Percentiles rank a stretch among this genome's conserved stretches.
Conservation (phyloP, 805 yeast genomes). For the baker's yeast (Saccharomyces cerevisiae) region DNA sequence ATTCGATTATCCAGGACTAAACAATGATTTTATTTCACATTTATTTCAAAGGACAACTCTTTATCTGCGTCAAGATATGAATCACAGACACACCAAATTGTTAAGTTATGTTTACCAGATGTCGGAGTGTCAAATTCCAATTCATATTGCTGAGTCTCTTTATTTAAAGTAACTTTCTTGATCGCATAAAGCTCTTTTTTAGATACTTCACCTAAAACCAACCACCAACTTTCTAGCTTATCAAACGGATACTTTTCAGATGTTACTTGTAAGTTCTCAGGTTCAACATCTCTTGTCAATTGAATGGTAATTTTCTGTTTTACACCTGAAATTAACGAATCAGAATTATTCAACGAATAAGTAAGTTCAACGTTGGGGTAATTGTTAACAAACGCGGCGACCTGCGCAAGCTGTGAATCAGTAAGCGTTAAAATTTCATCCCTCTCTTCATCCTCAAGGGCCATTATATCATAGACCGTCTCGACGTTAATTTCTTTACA, state of each 20-base stretch:
- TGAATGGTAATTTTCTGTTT: conserved; percentile 40
- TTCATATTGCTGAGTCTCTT: conserved; percentile 44
- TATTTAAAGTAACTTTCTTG: conserved; percentile 49
- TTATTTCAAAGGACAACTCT: conserved; percentile 52
- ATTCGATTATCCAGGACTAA: neutral
- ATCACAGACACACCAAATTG: conserved; percentile 84
- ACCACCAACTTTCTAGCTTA: conserved; percentile 70
- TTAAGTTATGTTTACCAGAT: conserved; percentile 53
- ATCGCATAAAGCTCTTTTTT: conserved; percentile 62
- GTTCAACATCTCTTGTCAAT: conserved; percentile 68
- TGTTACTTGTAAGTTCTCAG: conserved; percentile 53
- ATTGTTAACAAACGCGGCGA: conserved; percentile 82
- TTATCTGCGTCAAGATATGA: conserved; percentile 90
- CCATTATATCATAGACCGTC: conserved; percentile 72
- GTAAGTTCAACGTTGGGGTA: conserved; percentile 79
- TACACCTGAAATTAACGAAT: conserved; percentile 40
- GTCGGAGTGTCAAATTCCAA: conserved; percentile 51
- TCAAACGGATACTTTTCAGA: conserved; percentile 51
- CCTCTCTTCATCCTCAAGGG: conserved; percentile 64
- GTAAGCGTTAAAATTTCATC: conserved; percentile 50
- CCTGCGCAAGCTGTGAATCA: conserved; percentile 45
- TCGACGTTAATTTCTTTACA: conserved; percentile 51
- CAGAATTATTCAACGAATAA: conserved; percentile 39
- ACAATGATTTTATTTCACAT: conserved; percentile 27
- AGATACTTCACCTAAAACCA: conserved; percentile 64